Evolutionary conservation across 176 grass and related monocot genomes (phyloP), one percentile per base, ranked within the genome.

Genomic region (Ensete ventricosum): DNA sequence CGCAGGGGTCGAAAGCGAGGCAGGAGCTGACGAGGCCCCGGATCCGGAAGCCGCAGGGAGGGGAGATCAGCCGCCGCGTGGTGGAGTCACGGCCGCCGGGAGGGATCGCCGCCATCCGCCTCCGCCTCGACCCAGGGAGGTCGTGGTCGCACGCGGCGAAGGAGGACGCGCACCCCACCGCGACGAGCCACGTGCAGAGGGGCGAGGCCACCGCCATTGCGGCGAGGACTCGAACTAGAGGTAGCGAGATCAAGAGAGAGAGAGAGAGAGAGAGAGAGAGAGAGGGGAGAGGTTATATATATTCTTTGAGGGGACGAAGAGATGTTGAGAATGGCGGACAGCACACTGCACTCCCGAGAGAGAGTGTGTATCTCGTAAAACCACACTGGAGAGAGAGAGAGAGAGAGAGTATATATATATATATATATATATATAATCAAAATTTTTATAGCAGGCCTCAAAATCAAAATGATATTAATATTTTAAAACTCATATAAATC

Each of bases 121-220:
- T 34, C 29, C 67, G 29, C 7, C 6, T 1, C 13, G 29, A 9
- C 67, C 67, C 20, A 8, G 34, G 21, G 8, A 1, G 5, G 21
- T 2, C 71, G 34, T 26, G 71, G 22, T 73, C 52, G 52, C 52
- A 27, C 5, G 71, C 50, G 52, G 22, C 52, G 71, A 16, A 10
- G 67, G 67, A 69, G 1, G 71, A 73, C 52, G 17, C 22, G 52
- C 52, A 73, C 71, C 16, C 29, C 14, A 17, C 52, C 0, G 71
- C 11, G 52, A 49, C 69, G 69, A 72, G 48, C 69, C 69, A 72
- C 14, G 43, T 22, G 69, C 19, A 19, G n/a, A 72, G 10, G 43
- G 71, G 71, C 21, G 52, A 55, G 50, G 71, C 71, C 22, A 55
- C 21, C 71, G 71, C 71, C 71, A 73, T 73, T 16, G 22, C 52